Evolutionary conservation across 495 filamentous ascomycete genomes (phyloP), one percentile per base, ranked within the genome.

Genomic region (Stereocaulon alpinum): DNA sequence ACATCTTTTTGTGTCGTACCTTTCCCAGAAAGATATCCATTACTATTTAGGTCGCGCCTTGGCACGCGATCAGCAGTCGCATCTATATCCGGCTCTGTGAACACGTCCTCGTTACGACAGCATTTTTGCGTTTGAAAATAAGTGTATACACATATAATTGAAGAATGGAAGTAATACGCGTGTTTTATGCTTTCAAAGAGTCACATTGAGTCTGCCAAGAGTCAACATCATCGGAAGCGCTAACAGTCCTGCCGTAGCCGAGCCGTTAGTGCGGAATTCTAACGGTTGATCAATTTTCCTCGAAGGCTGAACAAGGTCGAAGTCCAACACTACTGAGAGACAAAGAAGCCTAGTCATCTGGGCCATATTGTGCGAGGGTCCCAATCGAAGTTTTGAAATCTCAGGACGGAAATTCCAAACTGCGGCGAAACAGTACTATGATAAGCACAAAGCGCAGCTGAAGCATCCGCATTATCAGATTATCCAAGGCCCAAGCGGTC

Each of bases 1-100:
- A 47, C 10, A 22, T 20, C 6, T 32, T 48, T 17, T 45, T 47
- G 10, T 12, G 37, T 63, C 78, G 64, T 71, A 93, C 80, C 60
- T 82, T 83, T 44, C 76, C 72, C 58, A 94, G 74, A 59, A 95
- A 80, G 58, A 83, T 79, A 64, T 95, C 90, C 90, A 95, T 95
- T 58, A 68, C 34, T 44, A 40, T 17, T 34, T 24, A 7, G 6
- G 12, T 37, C 14, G 40, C 6, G 0, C 41, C 18, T 56, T 20
- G 20, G 15, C 24, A 22, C 22, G 43, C 11, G 15, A 11, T 40
- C 22, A 27, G 18, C 18, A 29, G n/a, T 18, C 18, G 15, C 14
- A 32, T 52, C 0, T 7, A 37, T 52, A 32, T 1, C 11, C n/a
- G 17, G 18, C 30, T 4, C 29, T 1, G 18, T 24, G 15, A 10